Base-by-base conservation (phyloP, 495 filamentous ascomycete species). In the Daldinia concentrica region DNA sequence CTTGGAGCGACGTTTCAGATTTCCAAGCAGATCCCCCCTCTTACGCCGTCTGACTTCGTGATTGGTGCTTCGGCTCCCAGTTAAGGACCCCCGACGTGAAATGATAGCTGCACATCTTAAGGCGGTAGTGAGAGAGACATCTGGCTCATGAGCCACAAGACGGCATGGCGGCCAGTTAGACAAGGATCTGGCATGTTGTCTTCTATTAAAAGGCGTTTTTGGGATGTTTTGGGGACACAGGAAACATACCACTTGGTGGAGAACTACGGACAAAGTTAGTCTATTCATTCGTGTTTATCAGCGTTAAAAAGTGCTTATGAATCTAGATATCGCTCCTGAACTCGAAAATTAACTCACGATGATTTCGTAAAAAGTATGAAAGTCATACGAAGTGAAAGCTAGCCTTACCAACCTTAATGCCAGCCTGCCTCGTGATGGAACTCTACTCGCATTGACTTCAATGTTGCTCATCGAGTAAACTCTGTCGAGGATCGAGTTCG, bases 1-100 rank as follows among this genome's bases (percentile, higher is more conserved):
- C 69, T 72, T 67, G 64, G 61, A 65, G 63, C 65, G 65, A 66
- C 71, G 71, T 73, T 73, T 73, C 71, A 73, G 65, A 73, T 73
- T 73, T 64, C 19, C 62, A 69, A 68, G 65, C 57, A 73, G 65
- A 66, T 68, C 64, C 71, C 70, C 62, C 57, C 61, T 39, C 55
- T 19, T 4, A 52, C 37, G 26, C 26, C 48, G 50, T 66, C 57
- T 24, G 27, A 34, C 41, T 19, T 36, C 17, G 19, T 73, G 71
- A 73, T 73, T 73, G 71, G 71, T 48, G 64, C 26, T 29, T 60
- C 62, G 71, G 57, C 57, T 67, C 36, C 63, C 36, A 57, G 34
- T 52, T 29, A 50, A 32, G 29, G 60, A 43, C 24, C 69, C 63
- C 63, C 45, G 36, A 57, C 62, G 62, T 69, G 51, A 66, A 62